Conservation (phyloP, 805 yeast species). For the Yarrowia sp. region DNA sequence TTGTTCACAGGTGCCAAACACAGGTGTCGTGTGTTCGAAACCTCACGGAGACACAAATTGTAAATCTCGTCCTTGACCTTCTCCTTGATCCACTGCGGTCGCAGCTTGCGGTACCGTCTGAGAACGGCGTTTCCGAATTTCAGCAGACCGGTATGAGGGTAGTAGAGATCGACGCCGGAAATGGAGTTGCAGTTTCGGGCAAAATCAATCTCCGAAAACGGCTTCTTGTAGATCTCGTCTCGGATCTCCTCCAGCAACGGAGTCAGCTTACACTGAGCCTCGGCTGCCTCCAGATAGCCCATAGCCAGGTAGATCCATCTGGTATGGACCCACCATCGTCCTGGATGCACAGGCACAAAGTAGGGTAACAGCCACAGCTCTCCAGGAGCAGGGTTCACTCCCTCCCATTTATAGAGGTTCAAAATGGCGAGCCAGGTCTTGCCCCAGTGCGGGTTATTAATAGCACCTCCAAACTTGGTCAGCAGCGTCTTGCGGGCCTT, state of each 20-base stretch:
- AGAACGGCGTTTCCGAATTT: slow-evolving; percentile 67
- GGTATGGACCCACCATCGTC: slow-evolving; percentile 99
- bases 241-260: slow-evolving; percentile 73
- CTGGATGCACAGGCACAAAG: slow-evolving; percentile 84
- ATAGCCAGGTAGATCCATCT: slow-evolving; percentile 88
- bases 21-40: slow-evolving; percentile 75
- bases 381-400: slow-evolving; percentile 93
- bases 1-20: slow-evolving; percentile 94
- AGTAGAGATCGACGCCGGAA: slow-evolving; percentile 90
- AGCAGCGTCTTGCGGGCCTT: slow-evolving; percentile 76
- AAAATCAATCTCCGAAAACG: slow-evolving; percentile 74
- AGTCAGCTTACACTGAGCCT: slow-evolving; percentile 63
- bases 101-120: slow-evolving; percentile 68
- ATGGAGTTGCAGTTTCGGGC: slow-evolving; percentile 76
- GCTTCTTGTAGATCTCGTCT: slow-evolving; percentile 72
- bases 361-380: slow-evolving; percentile 92
- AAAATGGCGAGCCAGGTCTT: slow-evolving; percentile 86
- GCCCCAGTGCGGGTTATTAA: slow-evolving; percentile 96
- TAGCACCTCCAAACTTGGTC: slow-evolving; percentile 80
- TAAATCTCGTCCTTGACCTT: slow-evolving; percentile 61
- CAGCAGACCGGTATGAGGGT: slow-evolving; percentile 81
- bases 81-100: slow-evolving; percentile 76
- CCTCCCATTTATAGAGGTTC: slow-evolving; percentile 90
- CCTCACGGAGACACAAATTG: slow-evolving; percentile 73
- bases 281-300: slow-evolving; percentile 74